Evolutionary conservation across 2,329 filamentous ascomycete genomes (phyloP), one percentile per base, ranked within the genome.

Genomic region (Elsinoe ampelina): DNA sequence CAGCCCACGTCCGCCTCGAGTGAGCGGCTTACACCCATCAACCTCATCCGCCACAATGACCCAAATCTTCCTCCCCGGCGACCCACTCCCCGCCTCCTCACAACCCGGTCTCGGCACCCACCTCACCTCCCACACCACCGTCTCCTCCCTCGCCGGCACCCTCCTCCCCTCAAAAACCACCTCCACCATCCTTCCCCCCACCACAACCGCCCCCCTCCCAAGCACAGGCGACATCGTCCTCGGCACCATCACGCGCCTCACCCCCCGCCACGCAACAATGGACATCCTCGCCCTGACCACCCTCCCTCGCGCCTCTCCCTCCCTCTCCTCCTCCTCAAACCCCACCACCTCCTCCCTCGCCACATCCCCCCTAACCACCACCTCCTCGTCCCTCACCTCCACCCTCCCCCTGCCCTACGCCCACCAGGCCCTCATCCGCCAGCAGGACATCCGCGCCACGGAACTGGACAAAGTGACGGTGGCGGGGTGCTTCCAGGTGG

Each of bases 381-480:
- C 26, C 32, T 13, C 48, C 26, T 19, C 48, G 13, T 20, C 34
- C 32, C 32, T n/a, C 15, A n/a, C 15, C 15, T 15, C 8, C 11
- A 56, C 54, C 4, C 41, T 63, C 59, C 48, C 38, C 1, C 54
- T 59, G 0, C 59, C 58, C 35, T 66, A 68, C 22, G 54, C 66
- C 11, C 66, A 70, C 45, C 65, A 66, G 1, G 69, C 64, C 7
- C 47, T 68, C 2, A 70, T 71, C 34, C 63, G 68, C 5, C 68
- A 65, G 61, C 92, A 97, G 73, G 93, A 98, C 68, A 89, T 98
- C 34, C 80, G 93, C 57, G 89, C 90, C 2, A 95, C 93, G 15
- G 93, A 98, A 74, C 95, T 96, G 74, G 93, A 97, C 69, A 88
- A 89, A 64, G 89, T 96, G 42, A 89, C 87, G 69, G 87, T 97